These are phyloP conservation scores for Gossypium turneri DNA, from an alignment of 345 rosid species.

Conservation along the genomic window DNA sequence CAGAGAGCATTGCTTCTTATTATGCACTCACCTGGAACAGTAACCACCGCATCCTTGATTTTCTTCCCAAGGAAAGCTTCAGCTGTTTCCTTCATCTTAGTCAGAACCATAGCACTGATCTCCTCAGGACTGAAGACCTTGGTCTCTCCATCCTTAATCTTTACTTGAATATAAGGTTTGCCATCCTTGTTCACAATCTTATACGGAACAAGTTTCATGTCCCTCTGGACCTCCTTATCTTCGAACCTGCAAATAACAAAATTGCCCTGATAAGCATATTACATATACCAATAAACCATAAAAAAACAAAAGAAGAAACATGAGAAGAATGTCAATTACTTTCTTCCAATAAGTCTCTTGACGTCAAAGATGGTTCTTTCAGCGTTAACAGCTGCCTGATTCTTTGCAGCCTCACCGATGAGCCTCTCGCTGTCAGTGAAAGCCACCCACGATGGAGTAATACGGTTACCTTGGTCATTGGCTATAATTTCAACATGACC, in stretches of 20 bases:
- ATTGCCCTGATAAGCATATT: not conserved
- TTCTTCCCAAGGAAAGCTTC: conserved; percentile 98
- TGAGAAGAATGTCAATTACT: conserved; percentile 36
- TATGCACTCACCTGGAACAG: conserved; percentile 80
- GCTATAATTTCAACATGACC: conserved; percentile 90
- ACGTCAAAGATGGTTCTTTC: conserved; percentile 93
- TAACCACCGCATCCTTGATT: conserved; percentile 96
- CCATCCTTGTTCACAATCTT: conserved; percentile 91
- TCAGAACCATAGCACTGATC: conserved; percentile 86
- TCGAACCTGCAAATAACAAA: conserved; percentile 47
- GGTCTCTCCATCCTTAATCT: conserved; percentile 89
- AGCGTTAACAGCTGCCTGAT: conserved; percentile 82
- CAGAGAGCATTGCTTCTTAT: not conserved
- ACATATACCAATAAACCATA: too few species aligned
- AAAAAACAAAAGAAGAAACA: not conserved
- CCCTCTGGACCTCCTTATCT: conserved; percentile 91
- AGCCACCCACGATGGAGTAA: conserved; percentile 65
- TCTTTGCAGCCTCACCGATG: conserved; percentile 99
- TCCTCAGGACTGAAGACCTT: conserved; percentile 97
- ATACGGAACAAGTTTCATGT: conserved; percentile 87
- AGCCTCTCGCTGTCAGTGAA: conserved; percentile 91
- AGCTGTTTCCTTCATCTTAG: conserved; percentile 97
- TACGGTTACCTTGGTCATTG: not conserved
- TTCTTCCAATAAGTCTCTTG: conserved; percentile 94
- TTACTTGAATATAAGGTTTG: conserved; percentile 88